phyloP scores from a whole-genome alignment of 768 basidiomycete species.

The Megacollybia marginata region DNA sequence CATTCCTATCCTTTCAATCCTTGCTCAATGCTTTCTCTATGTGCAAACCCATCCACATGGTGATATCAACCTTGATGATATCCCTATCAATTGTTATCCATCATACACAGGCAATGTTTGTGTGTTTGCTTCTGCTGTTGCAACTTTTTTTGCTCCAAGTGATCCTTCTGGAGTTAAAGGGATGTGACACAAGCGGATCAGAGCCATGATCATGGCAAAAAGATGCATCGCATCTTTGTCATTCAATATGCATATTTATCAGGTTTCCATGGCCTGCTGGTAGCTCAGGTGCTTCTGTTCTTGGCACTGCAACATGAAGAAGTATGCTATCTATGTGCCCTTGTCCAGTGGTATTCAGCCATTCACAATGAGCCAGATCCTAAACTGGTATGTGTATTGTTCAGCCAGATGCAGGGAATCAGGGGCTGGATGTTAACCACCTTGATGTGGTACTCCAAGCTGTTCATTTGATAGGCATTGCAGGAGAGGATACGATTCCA shows the following conservation, averaged over 20 bases:
- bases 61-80: constrained; percentile 1
- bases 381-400: constrained; percentile 22
- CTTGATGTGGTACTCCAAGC: constrained; percentile 13
- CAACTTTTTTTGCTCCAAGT: constrained; percentile 26
- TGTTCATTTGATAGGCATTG: too few species aligned
- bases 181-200: constrained; percentile 26
- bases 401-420: too few species aligned
- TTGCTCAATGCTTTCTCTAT: too few species aligned
- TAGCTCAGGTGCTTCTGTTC: too few species aligned
- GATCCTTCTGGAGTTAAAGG: too few species aligned
- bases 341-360: constrained; percentile 16
- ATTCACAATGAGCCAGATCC: constrained; percentile 12
- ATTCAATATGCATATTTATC: too few species aligned
- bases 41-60: constrained; percentile 9
- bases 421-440: constrained; percentile 15
- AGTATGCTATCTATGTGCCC: too few species aligned
- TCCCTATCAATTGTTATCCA: too few species aligned
- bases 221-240: constrained; percentile 12
- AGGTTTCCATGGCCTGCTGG: too few species aligned
- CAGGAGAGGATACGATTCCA: constrained; percentile 8
- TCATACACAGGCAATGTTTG: constrained; percentile 10
- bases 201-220: constrained; percentile 18
- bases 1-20: constrained; percentile 5
- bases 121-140: constrained; percentile 20
- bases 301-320: too few species aligned